Evolutionary conservation across 2,329 filamentous ascomycete genomes (phyloP), one percentile per base, ranked within the genome.

Genomic region (Fusarium nematophilum): DNA sequence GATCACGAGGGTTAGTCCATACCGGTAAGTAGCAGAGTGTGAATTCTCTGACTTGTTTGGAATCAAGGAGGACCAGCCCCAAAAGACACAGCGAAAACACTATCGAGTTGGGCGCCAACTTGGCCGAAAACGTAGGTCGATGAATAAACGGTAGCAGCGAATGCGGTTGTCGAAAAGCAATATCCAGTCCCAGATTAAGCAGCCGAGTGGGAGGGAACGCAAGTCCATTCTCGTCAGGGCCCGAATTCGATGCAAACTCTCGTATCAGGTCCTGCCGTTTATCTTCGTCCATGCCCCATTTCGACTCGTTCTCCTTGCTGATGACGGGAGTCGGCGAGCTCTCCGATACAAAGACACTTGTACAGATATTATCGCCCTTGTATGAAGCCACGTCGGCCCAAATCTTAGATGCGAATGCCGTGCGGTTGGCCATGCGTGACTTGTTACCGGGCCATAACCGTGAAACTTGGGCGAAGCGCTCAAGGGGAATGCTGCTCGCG

Each of bases 71-170:
- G 1, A 25, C 13, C 0, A 59, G 26, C 2, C 56, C 56, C 0
- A 59, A 15, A 0, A 59, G 34, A 9, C 56, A 59, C 2, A 57
- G 14, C 0, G 56, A 30, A 2, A 57, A 52, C 0, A 59, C 34
- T 1, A 47, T 14, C 3, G 37, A 31, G 8, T 52, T 57, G 0
- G 46, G 43, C 3, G 53, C 36, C 3, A 13, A 26, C 14, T 43
- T 53, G 3, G 56, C 46, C 2, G 53, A 52, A 3, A 59, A 59
- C 0, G 53, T 59, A 1, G 53, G 46, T 9, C 39, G 23, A 3
- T 59, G 56, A 3, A 59, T 34, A 17, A 57, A 57, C 1, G 45
- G 46, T 1, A 59, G 25, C 3, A 57, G 26, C 0, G 36, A 30
- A 7, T 59, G 53, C 9, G 9, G 53, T 25, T n/a, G 46, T 38